Evolutionary conservation across 23 red algal species (phyloP).

Genomic region (Gracilaria domingensis): DNA sequence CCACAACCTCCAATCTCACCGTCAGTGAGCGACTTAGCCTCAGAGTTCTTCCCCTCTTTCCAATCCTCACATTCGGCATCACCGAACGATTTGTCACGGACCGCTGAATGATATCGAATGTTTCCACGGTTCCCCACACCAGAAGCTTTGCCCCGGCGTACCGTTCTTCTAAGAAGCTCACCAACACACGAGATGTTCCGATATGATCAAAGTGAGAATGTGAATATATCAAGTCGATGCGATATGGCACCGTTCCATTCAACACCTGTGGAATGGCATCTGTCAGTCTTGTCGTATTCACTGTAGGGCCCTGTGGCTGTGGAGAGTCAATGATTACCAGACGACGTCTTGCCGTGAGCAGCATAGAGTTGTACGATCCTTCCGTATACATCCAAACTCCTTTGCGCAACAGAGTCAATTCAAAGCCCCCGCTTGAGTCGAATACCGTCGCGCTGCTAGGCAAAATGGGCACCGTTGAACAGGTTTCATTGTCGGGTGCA

Average conservation of each 20-base stretch:
- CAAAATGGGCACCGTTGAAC: too few species aligned
- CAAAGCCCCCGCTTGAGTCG: neutral
- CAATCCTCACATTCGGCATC: neutral
- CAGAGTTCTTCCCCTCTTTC: neutral
- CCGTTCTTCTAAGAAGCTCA: neutral
- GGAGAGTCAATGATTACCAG: conserved; percentile 11
- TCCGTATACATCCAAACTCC: conserved; percentile 26
- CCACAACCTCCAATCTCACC: conserved; percentile 33
- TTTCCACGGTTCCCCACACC: conserved; percentile 39
- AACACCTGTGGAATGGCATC: conserved; percentile 23
- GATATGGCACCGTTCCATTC: neutral
- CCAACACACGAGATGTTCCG: neutral
- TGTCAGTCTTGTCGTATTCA: neutral
- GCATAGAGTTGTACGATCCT: conserved; percentile 12
- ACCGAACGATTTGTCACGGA: conserved; percentile 11
- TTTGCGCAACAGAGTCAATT: neutral
- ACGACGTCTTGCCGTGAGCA: neutral
- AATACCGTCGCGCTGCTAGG: too few species aligned
- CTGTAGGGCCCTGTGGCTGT: neutral
- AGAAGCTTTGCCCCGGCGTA: conserved; percentile 10
- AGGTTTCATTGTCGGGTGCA: too few species aligned
- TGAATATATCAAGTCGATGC: conserved; percentile 45
- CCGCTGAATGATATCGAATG: neutral
- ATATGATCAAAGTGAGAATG: conserved; percentile 71
- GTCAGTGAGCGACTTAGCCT: neutral